A percentile compares a stretch with the other conserved stretches of the same genome.
Evolutionary conservation across 331 rosid genomes (phyloP).

Genomic region (Dryas integrifolia): DNA sequence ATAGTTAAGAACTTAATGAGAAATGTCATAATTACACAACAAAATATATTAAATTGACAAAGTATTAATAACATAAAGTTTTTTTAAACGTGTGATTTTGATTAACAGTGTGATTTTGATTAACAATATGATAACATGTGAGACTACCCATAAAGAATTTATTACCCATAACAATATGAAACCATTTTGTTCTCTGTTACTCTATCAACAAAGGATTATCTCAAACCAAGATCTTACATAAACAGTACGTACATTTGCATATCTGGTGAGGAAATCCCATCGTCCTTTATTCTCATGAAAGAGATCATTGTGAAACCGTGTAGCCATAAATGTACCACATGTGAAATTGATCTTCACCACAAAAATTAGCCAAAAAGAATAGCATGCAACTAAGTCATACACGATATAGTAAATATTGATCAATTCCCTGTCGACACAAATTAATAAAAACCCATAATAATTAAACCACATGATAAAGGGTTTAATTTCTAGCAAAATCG

Average conservation of each 20-base stretch:
- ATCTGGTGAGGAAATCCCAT: not conserved
- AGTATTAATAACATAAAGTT: no score
- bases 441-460: not conserved
- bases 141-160: no score
- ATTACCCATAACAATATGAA: no score
- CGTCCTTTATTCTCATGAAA: not conserved
- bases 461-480: not conserved
- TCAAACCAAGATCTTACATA: not conserved
- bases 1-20: no score
- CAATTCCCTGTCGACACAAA: not conserved
- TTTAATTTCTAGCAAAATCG: constrained; percentile 7
- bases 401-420: not conserved
- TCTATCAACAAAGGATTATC: not conserved
- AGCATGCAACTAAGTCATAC: no score
- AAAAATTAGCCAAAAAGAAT: no score
- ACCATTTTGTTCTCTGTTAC: no score
- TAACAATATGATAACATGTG: no score
- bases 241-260: not conserved
- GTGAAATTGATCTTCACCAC: not conserved
- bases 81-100: no score
- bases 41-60: no score
- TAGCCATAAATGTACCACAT: not conserved
- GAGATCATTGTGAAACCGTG: not conserved
- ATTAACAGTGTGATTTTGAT: no score
- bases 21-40: no score